phyloP scores from a whole-genome alignment of 139 green algal genomes.

The Trebouxia sp. region DNA sequence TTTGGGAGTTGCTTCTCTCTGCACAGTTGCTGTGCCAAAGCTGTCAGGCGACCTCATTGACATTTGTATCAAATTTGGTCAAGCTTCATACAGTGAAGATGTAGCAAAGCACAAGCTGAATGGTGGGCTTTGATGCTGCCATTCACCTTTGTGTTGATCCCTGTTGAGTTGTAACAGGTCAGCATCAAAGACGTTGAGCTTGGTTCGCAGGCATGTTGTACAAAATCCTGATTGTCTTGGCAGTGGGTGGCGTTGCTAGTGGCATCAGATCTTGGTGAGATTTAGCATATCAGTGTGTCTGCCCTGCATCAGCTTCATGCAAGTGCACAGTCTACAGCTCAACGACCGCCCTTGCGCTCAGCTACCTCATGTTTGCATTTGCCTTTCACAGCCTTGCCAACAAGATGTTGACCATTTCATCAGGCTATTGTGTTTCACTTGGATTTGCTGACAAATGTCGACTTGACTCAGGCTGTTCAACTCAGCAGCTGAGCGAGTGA shows the following conservation, averaged over 20 bases:
- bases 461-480: conserved; percentile 57
- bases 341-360: not conserved
- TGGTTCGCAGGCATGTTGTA: conserved; percentile 38
- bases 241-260: conserved; percentile 38
- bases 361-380: too few relatives aligned
- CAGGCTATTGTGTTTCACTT: conserved; percentile 5
- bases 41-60: conserved; percentile 55
- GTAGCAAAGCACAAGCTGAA: conserved; percentile 38
- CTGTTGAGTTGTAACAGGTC: not conserved
- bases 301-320: not conserved
- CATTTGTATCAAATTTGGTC: conserved; percentile 42
- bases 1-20: conserved; percentile 32
- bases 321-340: not conserved
- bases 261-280: conserved; percentile 41
- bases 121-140: not conserved
- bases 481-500: conserved; percentile 53
- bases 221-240: conserved; percentile 40
- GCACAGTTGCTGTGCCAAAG: conserved; percentile 53
- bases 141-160: not conserved
- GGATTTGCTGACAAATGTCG: too few relatives aligned
- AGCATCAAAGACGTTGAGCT: too few relatives aligned
- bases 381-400: not conserved
- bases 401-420: not conserved
- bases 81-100: not conserved
- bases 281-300: not conserved